Evolutionary conservation across 2,329 filamentous ascomycete genomes (phyloP).

Genomic region (Coniochaeta pulveracea): DNA sequence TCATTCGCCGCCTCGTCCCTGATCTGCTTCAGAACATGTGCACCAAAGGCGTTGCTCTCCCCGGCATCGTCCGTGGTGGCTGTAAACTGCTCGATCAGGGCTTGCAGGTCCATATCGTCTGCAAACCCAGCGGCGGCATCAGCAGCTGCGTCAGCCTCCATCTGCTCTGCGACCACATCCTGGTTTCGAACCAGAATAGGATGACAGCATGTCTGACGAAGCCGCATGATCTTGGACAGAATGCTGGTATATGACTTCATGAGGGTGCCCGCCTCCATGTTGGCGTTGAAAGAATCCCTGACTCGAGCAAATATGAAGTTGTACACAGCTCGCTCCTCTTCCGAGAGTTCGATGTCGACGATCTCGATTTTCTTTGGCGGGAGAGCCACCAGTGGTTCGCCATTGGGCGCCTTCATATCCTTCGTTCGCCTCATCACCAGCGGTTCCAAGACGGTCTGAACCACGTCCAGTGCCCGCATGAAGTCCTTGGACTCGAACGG

Average conservation of each 20-base stretch:
- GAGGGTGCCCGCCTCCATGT: constrained; percentile 82
- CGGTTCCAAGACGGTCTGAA: constrained; percentile 92
- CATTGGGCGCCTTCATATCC: constrained; percentile 92
- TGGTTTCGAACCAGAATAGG: constrained; percentile 81
- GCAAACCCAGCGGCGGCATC: constrained; percentile 73
- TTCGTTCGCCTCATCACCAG: constrained; percentile 93
- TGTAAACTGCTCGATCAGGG: constrained; percentile 76
- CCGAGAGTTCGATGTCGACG: constrained; percentile 74
- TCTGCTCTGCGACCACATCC: constrained; percentile 75
- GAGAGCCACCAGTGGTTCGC: constrained; percentile 62
- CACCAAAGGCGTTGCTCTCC: constrained; percentile 63
- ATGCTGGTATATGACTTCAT: constrained; percentile 96
- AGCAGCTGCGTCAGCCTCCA: constrained; percentile 65
- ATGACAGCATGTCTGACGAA: constrained; percentile 91
- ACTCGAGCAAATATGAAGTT: constrained; percentile 78
- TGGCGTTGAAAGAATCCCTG: constrained; percentile 73
- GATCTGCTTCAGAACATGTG: constrained; percentile 82
- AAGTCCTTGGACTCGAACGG: constrained; percentile 96
- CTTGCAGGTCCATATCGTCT: constrained; percentile 92
- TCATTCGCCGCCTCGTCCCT: constrained; percentile 80
- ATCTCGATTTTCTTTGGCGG: constrained; percentile 76
- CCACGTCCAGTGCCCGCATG: constrained; percentile 84
- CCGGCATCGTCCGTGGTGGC: constrained; percentile 50
- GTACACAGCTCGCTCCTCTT: constrained; percentile 81
- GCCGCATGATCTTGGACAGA: constrained; percentile 87